Conservation (phyloP, 75 land plant genomes). For the Adiantum capillusveneris region DNA sequence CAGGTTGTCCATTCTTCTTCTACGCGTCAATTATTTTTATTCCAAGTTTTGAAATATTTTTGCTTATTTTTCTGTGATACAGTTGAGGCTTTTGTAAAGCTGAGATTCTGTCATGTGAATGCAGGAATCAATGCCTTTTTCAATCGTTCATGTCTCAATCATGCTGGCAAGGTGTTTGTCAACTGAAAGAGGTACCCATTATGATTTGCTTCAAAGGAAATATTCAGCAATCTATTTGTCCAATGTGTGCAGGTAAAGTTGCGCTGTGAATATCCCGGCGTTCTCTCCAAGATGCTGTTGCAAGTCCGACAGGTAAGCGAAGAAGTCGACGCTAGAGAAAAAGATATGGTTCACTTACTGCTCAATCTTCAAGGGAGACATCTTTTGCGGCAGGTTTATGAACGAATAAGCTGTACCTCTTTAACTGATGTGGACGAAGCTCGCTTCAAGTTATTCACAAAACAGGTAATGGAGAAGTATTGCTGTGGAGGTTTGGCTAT, state of each 20-base stretch:
- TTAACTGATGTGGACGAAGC: constrained; percentile 65
- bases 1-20: constrained; percentile 38
- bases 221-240: no score
- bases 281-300: constrained; percentile 67
- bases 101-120: constrained; percentile 35
- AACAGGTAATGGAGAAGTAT: constrained; percentile 82
- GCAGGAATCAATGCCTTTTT: constrained; percentile 18
- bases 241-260: constrained; percentile 48
- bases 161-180: constrained; percentile 92
- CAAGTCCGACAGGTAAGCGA: constrained; percentile 79
- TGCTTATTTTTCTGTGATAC: no score
- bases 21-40: no score
- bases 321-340: no score
- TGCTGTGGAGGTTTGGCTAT: no score
- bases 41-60: no score
- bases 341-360: no score
- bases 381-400: constrained; percentile 73
- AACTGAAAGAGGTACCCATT: no score
- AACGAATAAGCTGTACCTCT: constrained; percentile 56
- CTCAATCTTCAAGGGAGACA: no score
- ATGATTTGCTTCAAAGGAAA: no score
- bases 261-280: constrained; percentile 48
- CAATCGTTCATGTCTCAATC: constrained; percentile 58
- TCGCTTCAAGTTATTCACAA: constrained; percentile 64
- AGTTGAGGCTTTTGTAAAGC: constrained; percentile 31